Conservation (phyloP, 768 basidiomycete genomes). For the Hypsizygus marmoreus region DNA sequence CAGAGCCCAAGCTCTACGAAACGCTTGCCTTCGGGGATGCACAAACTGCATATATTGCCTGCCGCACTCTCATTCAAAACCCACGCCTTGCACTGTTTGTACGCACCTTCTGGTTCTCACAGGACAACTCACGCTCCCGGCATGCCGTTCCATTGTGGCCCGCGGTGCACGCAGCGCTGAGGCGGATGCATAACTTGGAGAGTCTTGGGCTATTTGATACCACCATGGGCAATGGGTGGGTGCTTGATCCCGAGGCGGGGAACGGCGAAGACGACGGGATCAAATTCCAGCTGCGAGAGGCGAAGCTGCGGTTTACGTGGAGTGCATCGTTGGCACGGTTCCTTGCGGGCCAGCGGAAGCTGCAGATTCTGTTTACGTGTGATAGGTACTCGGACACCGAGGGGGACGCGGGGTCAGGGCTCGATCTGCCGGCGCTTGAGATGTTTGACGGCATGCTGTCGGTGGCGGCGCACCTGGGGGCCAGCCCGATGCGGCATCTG, state of each 20-base stretch:
- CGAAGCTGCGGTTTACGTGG: constrained; percentile 51
- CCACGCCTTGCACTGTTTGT: constrained; percentile 43
- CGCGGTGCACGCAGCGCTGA: constrained; percentile 42
- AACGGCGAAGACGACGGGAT: background rate
- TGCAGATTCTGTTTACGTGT: constrained; percentile 39
- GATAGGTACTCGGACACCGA: constrained; percentile 23
- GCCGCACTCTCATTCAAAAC: constrained; percentile 35
- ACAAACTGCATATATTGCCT: constrained; percentile 35
- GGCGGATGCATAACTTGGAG: constrained; percentile 45
- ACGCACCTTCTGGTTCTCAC: constrained; percentile 43
- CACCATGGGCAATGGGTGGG: constrained; percentile 14
- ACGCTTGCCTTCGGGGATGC: constrained; percentile 39
- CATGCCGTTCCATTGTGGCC: constrained; percentile 43
- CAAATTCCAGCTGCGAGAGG: constrained; percentile 51
- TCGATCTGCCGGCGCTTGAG: constrained; percentile 42
- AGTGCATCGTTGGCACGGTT: constrained; percentile 48
- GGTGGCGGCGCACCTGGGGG: constrained; percentile 41
- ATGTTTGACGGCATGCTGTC: constrained; percentile 47
- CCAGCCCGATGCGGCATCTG: constrained; percentile 44
- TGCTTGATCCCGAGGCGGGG: background rate
- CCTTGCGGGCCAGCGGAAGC: constrained; percentile 44
- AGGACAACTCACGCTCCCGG: constrained; percentile 30
- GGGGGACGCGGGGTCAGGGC: constrained; percentile 10
- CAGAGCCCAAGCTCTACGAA: constrained; percentile 50
- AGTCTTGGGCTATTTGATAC: constrained; percentile 43